These are phyloP conservation scores for Didymella keratinophila DNA, from an alignment of 2,329 filamentous ascomycete genomes.

Conservation along the genomic window DNA sequence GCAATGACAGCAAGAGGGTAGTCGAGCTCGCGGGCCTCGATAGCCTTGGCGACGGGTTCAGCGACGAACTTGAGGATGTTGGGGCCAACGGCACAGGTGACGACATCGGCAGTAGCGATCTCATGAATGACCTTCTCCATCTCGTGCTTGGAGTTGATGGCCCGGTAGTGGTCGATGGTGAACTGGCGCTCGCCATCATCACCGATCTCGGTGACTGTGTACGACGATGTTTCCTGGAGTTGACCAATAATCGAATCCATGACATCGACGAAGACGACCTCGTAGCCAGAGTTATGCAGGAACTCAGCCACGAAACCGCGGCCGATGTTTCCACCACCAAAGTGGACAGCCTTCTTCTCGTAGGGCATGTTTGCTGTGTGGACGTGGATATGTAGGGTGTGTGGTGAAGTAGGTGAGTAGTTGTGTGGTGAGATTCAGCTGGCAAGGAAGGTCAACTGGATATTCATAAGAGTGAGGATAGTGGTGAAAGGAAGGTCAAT, in stretches of 20 bases:
- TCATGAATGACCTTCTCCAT: conserved; percentile 82
- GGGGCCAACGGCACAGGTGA: conserved; percentile 96
- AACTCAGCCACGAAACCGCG: conserved; percentile 65
- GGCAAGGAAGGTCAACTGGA: conserved; percentile 9
- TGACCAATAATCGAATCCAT: conserved; percentile 81
- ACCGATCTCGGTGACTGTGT: conserved; percentile 93
- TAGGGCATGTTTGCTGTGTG: conserved; percentile 42
- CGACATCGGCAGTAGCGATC: conserved; percentile 85
- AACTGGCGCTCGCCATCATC: conserved; percentile 80
- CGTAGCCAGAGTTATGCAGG: conserved; percentile 92
- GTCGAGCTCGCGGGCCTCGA: conserved; percentile 73
- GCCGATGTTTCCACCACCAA: conserved; percentile 63
- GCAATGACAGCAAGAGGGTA: conserved; percentile 89
- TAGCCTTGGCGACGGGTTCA: conserved; percentile 92
- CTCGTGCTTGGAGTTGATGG: conserved; percentile 91
- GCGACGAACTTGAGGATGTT: conserved; percentile 97
- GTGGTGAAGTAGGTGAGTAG: conserved; percentile 4
- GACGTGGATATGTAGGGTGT: conserved; percentile 5
- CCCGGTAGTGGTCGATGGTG: conserved; percentile 92
- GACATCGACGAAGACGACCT: conserved; percentile 96
- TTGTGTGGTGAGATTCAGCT: conserved; percentile 12
- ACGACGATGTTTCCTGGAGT: conserved; percentile 77
- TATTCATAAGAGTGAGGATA: neutral
- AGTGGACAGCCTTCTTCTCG: conserved; percentile 61
- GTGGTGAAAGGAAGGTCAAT: neutral